Evolutionary conservation across 768 basidiomycete species (phyloP), one percentile per base, ranked within the genome.

Genomic region (Strobilomyces confusus): DNA sequence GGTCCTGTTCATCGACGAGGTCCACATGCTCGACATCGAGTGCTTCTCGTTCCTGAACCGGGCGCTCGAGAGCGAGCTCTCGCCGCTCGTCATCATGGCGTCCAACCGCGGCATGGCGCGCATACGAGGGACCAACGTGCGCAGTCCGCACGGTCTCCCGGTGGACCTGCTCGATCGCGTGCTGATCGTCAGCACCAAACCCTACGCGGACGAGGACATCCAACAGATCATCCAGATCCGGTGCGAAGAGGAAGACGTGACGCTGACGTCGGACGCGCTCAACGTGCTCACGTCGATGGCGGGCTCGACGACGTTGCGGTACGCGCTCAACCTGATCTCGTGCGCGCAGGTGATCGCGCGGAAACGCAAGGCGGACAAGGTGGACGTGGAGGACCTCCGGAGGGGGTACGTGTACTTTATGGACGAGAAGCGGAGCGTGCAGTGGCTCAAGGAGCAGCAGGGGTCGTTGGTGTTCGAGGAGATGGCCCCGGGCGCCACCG

Each of bases 11-110:
- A 97, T 98, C 62, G 95, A 98, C 72, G 95, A 98, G 73, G 95
- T 98, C 13, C 95, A 98, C 77, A 99, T 99, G 95, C 85, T 99
- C 59, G 95, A 99, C 70, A 98, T 99, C 57, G 95, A 98, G 69
- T 98, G 95, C 67, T 98, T 98, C 77, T 97, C 95, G 8, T 99
- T 95, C 80, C 77, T 99, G 55, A 99, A 99, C 69, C 84, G 95
- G 32, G 95, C 95, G 2, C 77, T 99, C 44, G 95, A 99, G 68
- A 86, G 86, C 55, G 95, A 95, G 57, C 78, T 98, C 1, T 86
- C 95, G 1, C 95, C 95, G 1, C 75, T 98, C 49, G 95, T 99
- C 34, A 93, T 99, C 63, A 98, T 99, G 95, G 95, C 95, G 1
- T 92, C 91, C 43, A 99, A 99, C 68, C 80, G 95, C 15, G 95